phyloP scores from a whole-genome alignment of 495 filamentous ascomycete species.

The Penicillium malachiteum region DNA sequence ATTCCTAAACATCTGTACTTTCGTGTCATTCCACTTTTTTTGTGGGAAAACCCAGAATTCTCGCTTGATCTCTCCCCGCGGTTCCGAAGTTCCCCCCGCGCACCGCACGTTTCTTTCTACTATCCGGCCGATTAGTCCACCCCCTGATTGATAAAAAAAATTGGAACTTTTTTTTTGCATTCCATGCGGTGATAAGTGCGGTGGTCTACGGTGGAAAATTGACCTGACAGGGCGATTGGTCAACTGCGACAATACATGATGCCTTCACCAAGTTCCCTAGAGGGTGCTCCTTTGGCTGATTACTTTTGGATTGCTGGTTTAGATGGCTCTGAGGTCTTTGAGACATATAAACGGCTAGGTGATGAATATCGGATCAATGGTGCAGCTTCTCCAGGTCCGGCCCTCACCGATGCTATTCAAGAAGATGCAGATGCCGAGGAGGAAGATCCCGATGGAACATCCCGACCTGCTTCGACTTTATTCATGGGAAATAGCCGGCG shows the following conservation, averaged over 20 bases:
- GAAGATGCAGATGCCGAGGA: constrained; percentile 72
- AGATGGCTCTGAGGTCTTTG: constrained; percentile 60
- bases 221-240: constrained; percentile 15
- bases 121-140: neutral
- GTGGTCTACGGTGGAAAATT: constrained; percentile 17
- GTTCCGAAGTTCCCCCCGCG: neutral
- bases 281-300: constrained; percentile 82
- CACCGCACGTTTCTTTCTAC: constrained; percentile 5
- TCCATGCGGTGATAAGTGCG: constrained; percentile 38
- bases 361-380: constrained; percentile 53
- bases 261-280: constrained; percentile 31
- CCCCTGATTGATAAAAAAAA: constrained; percentile 19
- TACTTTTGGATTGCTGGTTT: constrained; percentile 99
- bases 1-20: neutral
- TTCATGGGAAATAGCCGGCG: constrained; percentile 50
- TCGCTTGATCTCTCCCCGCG: constrained; percentile 1
- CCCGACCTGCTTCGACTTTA: constrained; percentile 54
- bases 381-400: constrained; percentile 47
- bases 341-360: constrained; percentile 45
- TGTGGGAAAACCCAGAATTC: neutral
- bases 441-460: constrained; percentile 37
- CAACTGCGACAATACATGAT: constrained; percentile 21
- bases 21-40: neutral
- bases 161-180: constrained; percentile 13
- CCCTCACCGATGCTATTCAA: constrained; percentile 74